Conservation (phyloP, 371 early-diverging fungal genomes). For the Mucor racemosus region DNA sequence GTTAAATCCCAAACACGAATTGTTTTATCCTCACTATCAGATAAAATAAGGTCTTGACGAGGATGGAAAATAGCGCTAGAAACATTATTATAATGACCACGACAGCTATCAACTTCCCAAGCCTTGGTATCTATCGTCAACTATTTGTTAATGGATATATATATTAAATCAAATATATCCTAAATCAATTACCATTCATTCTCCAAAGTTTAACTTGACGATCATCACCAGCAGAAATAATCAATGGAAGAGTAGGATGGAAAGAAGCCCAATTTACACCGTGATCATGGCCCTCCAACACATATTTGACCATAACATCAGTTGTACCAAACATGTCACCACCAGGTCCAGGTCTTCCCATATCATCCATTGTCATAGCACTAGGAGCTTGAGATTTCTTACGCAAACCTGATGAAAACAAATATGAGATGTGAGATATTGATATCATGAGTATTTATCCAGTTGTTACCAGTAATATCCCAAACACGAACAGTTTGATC, state of each 20-base stretch:
- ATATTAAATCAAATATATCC: not conserved
- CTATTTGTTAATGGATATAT: not conserved
- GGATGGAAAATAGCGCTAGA: conserved; percentile 94
- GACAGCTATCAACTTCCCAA: conserved; percentile 98
- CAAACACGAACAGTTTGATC: conserved; percentile 99
- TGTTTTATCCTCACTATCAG: conserved; percentile 96
- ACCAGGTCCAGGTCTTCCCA: conserved; percentile 62
- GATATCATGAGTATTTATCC: not conserved
- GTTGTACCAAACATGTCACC: conserved; percentile 93
- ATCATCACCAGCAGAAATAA: conserved; percentile 98
- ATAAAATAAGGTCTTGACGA: conserved; percentile 90
- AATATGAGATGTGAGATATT: too few relatives aligned
- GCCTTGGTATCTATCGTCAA: conserved; percentile 81
- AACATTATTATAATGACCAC: conserved; percentile 98
- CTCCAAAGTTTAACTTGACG: conserved; percentile 98
- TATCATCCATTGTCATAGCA: conserved; percentile 63
- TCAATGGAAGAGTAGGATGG: conserved; percentile 91
- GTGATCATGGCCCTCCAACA: conserved; percentile 98
- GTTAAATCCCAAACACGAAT: conserved; percentile 97
- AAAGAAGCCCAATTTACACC: conserved; percentile 99
- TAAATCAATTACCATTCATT: conserved; percentile 76
- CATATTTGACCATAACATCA: conserved; percentile 96
- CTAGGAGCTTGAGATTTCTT: conserved; percentile 80
- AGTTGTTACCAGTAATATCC: conserved; percentile 89
- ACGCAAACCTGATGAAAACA: conserved; percentile 62